Conservation (phyloP, 306 rosid species). For the Lablab purpureus region DNA sequence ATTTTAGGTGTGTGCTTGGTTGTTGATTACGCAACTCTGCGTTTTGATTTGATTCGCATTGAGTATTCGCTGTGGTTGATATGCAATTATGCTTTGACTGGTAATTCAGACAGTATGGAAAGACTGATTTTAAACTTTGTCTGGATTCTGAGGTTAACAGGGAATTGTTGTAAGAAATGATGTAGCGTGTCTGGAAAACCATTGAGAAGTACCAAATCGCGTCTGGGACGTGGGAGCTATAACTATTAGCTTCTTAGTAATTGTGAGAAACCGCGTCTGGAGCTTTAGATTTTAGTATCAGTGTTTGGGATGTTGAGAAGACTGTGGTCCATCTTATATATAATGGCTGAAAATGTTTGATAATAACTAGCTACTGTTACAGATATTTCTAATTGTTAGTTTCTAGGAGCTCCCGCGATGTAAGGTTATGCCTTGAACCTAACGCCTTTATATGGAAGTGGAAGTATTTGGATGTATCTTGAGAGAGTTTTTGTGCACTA, state of each 20-base stretch:
- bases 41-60: slow-evolving; percentile 32
- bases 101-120: slow-evolving; percentile 5
- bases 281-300: slow-evolving; percentile 34
- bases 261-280: not conserved
- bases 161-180: not conserved
- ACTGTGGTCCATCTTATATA: slow-evolving; percentile 1
- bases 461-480: slow-evolving; percentile 28
- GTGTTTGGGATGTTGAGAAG: slow-evolving; percentile 26
- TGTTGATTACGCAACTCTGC: slow-evolving; percentile 27
- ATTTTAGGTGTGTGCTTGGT: slow-evolving; percentile 25
- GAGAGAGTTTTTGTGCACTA: slow-evolving; percentile 24
- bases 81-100: slow-evolving; percentile 35
- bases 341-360: not conserved
- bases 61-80: slow-evolving; percentile 34
- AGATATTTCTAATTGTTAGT: not conserved
- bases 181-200: not conserved
- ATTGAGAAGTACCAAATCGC: not conserved
- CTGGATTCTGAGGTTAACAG: slow-evolving; percentile 22
- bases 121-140: slow-evolving; percentile 18
- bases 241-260: not conserved
- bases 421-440: not conserved
- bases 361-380: not conserved
- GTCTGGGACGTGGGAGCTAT: not conserved
- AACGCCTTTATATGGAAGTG: slow-evolving; percentile 17
- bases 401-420: slow-evolving; percentile 3